A percentile compares a stretch with the other conserved stretches of the same genome.
These are phyloP conservation scores for Primulina eburnea DNA, from an alignment of 257 asterid genomes.

Conservation along the genomic window DNA sequence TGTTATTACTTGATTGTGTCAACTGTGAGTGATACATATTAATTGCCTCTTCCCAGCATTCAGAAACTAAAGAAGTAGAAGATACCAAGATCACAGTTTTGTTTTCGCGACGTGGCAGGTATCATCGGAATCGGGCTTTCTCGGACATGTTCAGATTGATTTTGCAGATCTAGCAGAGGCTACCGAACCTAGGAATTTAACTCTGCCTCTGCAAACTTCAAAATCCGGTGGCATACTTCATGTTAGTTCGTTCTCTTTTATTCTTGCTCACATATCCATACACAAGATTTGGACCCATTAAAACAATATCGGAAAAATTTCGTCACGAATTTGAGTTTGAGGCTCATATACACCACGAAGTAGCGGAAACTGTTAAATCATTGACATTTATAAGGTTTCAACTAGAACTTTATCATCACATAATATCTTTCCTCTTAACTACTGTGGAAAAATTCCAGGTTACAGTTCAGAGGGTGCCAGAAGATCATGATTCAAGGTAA, in stretches of 20 bases:
- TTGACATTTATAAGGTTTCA: conserved; percentile 3
- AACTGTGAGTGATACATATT: conserved; percentile 51
- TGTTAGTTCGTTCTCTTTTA: conserved; percentile 44
- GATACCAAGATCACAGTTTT: neutral
- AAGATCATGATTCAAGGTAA: conserved; percentile 60
- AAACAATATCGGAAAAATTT: no score
- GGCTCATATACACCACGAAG: neutral
- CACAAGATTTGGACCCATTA: no score
- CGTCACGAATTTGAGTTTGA: neutral
- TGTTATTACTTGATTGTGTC: conserved; percentile 69
- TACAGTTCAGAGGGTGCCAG: conserved; percentile 69
- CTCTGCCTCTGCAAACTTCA: conserved; percentile 73
- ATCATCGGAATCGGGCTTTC: conserved; percentile 78
- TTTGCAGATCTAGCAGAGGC: conserved; percentile 81
- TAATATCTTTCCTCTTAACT: conserved; percentile 17
- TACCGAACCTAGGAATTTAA: conserved; percentile 51
- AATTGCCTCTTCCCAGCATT: neutral
- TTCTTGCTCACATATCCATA: neutral
- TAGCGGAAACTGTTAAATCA: neutral
- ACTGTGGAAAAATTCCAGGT: conserved; percentile 46
- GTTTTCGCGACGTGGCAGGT: conserved; percentile 47
- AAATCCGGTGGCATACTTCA: conserved; percentile 75
- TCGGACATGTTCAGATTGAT: conserved; percentile 84
- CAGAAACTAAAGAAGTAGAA: neutral
- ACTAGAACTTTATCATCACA: conserved; percentile 6